phyloP scores from a whole-genome alignment of 2,329 filamentous ascomycete species.

The Bisporella sp. region DNA sequence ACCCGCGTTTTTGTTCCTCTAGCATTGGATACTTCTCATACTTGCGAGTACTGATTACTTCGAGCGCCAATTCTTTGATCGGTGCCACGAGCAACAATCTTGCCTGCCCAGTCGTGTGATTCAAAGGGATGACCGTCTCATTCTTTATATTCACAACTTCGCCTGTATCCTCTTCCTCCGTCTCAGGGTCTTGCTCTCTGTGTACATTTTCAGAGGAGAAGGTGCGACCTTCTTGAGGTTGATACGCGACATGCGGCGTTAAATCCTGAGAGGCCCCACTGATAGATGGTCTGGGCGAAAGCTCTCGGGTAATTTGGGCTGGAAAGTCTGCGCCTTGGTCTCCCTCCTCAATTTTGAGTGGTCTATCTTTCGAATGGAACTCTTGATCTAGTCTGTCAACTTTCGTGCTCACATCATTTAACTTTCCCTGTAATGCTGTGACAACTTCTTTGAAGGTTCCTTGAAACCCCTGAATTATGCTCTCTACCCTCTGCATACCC shows the following conservation, averaged over 20 bases:
- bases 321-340: no score
- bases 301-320: no score
- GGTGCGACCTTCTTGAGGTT: no score
- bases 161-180: slow-evolving; percentile 36
- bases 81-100: slow-evolving; percentile 68
- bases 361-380: no score
- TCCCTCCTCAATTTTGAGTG: no score
- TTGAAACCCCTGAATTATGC: not conserved
- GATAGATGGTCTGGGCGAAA: no score
- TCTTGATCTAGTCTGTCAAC: no score
- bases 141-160: slow-evolving; percentile 42
- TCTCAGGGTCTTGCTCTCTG: slow-evolving; percentile 38
- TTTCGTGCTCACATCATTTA: no score
- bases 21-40: slow-evolving; percentile 69
- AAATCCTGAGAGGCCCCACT: no score
- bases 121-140: slow-evolving; percentile 68
- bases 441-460: not conserved
- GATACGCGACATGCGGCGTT: no score
- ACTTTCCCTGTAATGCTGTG: not conserved
- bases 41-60: slow-evolving; percentile 40
- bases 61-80: slow-evolving; percentile 50
- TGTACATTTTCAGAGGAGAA: slow-evolving; percentile 24
- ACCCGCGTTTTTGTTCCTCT: slow-evolving; percentile 65
- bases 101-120: slow-evolving; percentile 87
- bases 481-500: slow-evolving; percentile 20